Evolutionary conservation across 352 stramenopile species (phyloP), one percentile per base, ranked within the genome.

Genomic region (Phytophthora capsici): DNA sequence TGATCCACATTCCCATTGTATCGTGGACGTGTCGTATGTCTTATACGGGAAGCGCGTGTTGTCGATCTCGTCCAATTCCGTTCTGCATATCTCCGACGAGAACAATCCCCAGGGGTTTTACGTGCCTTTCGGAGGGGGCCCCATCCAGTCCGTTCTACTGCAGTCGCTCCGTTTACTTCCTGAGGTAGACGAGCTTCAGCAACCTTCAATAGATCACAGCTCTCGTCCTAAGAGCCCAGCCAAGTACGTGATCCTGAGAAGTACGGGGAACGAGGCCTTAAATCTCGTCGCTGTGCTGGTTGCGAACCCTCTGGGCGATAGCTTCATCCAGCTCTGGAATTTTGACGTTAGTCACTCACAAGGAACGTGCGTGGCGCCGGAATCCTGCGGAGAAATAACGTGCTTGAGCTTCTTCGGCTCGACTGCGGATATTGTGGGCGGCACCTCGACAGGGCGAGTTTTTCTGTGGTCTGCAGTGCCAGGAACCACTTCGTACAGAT

Each of bases 271-370:
- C 38, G 66, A 80, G 44, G 73, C 63, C 10, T 58, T 89, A 19
- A 77, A 86, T 45, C 55, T 77, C 14, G 40, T 91, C 4, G 83
- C 75, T 0, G 77, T 87, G 20, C 66, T 90, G 14, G 50, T 88
- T 6, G 48, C 55, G 1, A 77, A 78, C 2, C 62, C 68, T 23
- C 45, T 50, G 6, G 69, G 73, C 0, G 78, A 91, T 55, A 91
- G 73, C 57, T 89, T 91, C 26, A 67, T 93, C 8, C 81, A 91
- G 54, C 44, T 93, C 40, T 93, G 82, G 81, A 86, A 86, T 58
- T 90, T 90, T n/a, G 76, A 89, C 43, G 47, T 91, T 47, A 85
- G 68, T 23, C 80, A 89, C 62, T 61, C 82, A 0, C 80, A 89
- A n/a, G 81, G 80, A 34, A 88, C 82, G 5, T 90, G 78, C 17